phyloP scores from a whole-genome alignment of 257 asterid species.

The Solanum rostratum region DNA sequence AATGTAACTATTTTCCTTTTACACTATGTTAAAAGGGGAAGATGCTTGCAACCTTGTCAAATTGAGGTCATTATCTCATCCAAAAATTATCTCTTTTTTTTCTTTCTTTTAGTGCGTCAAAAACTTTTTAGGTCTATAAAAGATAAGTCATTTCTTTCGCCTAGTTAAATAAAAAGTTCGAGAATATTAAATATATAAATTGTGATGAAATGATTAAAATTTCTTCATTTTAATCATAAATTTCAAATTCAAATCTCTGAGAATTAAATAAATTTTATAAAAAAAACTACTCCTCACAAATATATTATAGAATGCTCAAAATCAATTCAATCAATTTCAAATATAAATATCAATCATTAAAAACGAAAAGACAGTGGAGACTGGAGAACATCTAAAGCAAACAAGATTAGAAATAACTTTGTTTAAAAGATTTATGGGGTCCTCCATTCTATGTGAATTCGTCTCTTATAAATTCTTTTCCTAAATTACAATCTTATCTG shows the following conservation, averaged over 20 bases:
- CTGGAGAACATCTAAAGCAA: not conserved
- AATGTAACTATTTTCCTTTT: too few relatives aligned
- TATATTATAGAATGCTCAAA: fast-evolving
- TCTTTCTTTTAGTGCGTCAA: not conserved
- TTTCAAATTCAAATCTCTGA: fast-evolving
- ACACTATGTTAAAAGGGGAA: not conserved
- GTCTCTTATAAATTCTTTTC: not conserved
- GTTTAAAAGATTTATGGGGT: not conserved
- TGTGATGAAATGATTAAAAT: too few relatives aligned
- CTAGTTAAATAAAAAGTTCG: not conserved
- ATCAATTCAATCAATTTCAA: not conserved
- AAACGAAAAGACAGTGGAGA: not conserved
- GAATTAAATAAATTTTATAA: too few relatives aligned
- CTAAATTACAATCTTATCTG: not conserved
- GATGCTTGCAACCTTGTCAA: not conserved
- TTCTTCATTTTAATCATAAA: not conserved
- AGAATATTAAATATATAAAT: too few relatives aligned
- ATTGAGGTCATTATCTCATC: not conserved
- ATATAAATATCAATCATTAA: fast-evolving
- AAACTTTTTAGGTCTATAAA: not conserved
- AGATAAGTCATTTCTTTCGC: not conserved
- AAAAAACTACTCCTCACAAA: fast-evolving
- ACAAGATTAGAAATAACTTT: not conserved
- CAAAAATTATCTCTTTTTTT: not conserved
- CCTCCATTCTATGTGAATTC: not conserved